Evolutionary conservation across 2,329 filamentous ascomycete genomes (phyloP).

Genomic region (Sporothrix mexicana): DNA sequence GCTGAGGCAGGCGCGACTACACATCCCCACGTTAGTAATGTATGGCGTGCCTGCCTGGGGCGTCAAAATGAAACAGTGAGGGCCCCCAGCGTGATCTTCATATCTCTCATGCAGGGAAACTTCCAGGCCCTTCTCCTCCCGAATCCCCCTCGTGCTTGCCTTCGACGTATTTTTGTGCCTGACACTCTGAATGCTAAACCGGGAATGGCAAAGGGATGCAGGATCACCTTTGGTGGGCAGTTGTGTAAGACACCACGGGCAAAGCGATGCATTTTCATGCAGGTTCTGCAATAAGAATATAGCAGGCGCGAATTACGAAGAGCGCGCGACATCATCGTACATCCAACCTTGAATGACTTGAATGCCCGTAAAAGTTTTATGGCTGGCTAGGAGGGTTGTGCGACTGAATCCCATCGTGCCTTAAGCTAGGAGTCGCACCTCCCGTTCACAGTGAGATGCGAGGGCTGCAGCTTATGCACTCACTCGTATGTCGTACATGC

Average conservation of each 20-base stretch:
- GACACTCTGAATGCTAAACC: neutral
- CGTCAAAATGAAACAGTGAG: too few relatives aligned
- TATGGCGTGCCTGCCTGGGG: constrained; percentile 14
- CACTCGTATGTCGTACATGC: neutral
- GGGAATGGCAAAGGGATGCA: neutral
- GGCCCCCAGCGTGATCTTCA: too few relatives aligned
- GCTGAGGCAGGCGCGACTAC: neutral
- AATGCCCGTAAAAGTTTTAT: neutral
- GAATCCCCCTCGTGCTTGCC: neutral
- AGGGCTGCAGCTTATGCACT: neutral
- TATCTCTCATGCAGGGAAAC: too few relatives aligned
- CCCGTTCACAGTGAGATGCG: neutral
- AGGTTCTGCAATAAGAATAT: constrained; percentile 1
- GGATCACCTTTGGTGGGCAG: constrained; percentile 23
- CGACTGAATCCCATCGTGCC: too few relatives aligned
- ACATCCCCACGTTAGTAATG: neutral
- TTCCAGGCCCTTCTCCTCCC: too few relatives aligned
- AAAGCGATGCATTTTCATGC: constrained; percentile 1
- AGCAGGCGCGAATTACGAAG: constrained; percentile 5
- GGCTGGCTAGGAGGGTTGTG: neutral
- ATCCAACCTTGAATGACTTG: too few relatives aligned
- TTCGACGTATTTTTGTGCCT: constrained; percentile 19
- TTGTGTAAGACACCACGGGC: constrained; percentile 24
- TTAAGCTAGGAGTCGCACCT: neutral
- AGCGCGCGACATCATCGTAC: neutral